These are phyloP conservation scores for Alternaria sp. DNA, from an alignment of 2,329 filamentous ascomycete genomes.

Conservation along the genomic window DNA sequence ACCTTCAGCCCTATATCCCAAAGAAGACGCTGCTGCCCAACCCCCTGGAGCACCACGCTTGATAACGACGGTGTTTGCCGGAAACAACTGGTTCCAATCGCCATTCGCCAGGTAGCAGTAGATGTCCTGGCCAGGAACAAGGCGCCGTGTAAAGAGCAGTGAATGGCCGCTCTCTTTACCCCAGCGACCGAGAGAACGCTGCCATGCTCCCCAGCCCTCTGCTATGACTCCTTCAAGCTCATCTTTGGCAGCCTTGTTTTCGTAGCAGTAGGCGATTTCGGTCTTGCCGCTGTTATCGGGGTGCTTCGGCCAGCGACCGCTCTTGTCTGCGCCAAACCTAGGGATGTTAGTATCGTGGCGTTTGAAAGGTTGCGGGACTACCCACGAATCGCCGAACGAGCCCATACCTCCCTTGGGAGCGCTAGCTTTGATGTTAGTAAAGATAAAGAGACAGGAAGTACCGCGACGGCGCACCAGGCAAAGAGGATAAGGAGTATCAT, in stretches of 20 bases:
- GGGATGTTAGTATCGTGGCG: not conserved
- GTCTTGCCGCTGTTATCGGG: not conserved
- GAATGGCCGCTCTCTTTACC: not conserved
- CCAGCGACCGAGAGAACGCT: not conserved
- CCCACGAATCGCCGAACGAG: not conserved
- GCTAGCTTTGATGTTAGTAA: not conserved
- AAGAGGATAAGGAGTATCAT: not conserved
- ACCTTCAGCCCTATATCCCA: not conserved
- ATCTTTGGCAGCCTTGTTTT: not conserved
- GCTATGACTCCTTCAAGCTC: not conserved
- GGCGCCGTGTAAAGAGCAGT: not conserved
- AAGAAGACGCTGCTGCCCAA: not conserved
- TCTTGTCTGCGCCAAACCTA: constrained; percentile 1
- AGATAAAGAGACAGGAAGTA: not conserved
- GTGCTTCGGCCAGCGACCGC: not conserved
- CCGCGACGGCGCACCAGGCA: not conserved
- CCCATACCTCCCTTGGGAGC: not conserved
- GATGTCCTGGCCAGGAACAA: not conserved
- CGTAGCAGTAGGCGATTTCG: not conserved
- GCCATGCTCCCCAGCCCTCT: not conserved
- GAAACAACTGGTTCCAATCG: not conserved
- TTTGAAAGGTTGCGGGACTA: not conserved
- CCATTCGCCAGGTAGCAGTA: not conserved
- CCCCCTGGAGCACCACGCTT: not conserved
- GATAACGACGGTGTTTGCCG: not conserved